Evolutionary conservation across 202 grass and related monocot species (phyloP).

Genomic region (Eragrostis tef): DNA sequence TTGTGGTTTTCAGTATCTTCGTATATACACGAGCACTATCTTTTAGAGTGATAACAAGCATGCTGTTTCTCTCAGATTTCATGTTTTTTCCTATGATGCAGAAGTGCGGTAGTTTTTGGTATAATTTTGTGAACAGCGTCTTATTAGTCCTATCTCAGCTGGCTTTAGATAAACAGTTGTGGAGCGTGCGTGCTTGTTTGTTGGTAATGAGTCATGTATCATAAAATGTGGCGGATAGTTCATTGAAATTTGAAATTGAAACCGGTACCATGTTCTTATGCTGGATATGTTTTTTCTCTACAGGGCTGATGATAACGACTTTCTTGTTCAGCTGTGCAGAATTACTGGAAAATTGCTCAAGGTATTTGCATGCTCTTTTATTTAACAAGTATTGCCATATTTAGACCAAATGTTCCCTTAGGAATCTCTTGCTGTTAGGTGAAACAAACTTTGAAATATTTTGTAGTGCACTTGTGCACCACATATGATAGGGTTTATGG

Average conservation of each 20-base stretch:
- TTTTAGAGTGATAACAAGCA: slow-evolving; percentile 6
- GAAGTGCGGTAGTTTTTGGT: not conserved
- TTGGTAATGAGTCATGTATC: not conserved
- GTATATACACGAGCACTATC: not conserved
- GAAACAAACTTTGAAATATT: not conserved
- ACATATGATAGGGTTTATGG: not conserved
- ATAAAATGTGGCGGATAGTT: not conserved
- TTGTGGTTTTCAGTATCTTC: not conserved
- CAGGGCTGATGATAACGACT: slow-evolving; percentile 88
- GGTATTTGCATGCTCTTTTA: slow-evolving; percentile 56
- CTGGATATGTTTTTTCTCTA: slow-evolving; percentile 41
- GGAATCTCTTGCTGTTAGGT: not conserved
- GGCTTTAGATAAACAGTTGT: not conserved
- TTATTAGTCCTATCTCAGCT: slow-evolving; percentile 14
- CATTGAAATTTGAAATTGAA: slow-evolving; percentile 25
- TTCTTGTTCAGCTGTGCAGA: slow-evolving; percentile 82
- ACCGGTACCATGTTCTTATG: not conserved
- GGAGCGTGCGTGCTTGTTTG: not conserved
- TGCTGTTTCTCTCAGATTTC: not conserved
- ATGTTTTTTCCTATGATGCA: not conserved
- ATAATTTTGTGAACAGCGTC: not conserved
- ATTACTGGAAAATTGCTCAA: slow-evolving; percentile 83
- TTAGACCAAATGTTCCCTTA: not conserved
- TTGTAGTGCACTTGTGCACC: not conserved
- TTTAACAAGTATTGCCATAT: not conserved